phyloP scores from a whole-genome alignment of 495 filamentous ascomycete genomes.

The Cercophora scortea region DNA sequence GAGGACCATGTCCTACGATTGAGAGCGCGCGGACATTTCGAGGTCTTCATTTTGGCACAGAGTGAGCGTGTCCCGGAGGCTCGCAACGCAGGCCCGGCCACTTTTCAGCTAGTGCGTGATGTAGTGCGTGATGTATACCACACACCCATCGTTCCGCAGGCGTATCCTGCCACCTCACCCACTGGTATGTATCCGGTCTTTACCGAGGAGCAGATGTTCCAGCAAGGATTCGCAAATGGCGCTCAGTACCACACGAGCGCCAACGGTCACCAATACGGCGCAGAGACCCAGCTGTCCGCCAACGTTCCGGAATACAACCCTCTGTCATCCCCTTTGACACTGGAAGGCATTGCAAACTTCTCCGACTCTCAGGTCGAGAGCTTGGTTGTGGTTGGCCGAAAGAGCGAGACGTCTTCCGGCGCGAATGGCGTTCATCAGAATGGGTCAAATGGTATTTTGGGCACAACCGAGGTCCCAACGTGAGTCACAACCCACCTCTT shows the following conservation, averaged over 20 bases:
- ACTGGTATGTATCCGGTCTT: constrained; percentile 10
- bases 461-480: background rate
- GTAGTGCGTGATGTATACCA: no score
- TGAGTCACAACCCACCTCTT: background rate
- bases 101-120: no score
- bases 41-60: constrained; percentile 67
- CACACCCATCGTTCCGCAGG: background rate
- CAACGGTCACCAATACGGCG: constrained; percentile 32
- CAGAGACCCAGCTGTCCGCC: constrained; percentile 59
- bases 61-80: constrained; percentile 24
- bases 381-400: constrained; percentile 11
- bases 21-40: constrained; percentile 69
- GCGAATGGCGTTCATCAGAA: background rate
- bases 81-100: no score
- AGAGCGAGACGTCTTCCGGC: constrained; percentile 5
- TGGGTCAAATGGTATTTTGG: background rate
- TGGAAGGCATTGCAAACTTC: constrained; percentile 39
- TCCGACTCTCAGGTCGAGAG: constrained; percentile 48
- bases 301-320: constrained; percentile 72
- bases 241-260: no score
- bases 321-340: constrained; percentile 34
- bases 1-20: constrained; percentile 72
- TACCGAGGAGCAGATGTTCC: constrained; percentile 17
- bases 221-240: background rate
- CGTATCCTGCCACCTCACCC: constrained; percentile 3